Percentiles rank a stretch among this genome's conserved stretches.
phyloP scores from a whole-genome alignment of 2,329 filamentous ascomycete species.

The Diaporthe amygdali region DNA sequence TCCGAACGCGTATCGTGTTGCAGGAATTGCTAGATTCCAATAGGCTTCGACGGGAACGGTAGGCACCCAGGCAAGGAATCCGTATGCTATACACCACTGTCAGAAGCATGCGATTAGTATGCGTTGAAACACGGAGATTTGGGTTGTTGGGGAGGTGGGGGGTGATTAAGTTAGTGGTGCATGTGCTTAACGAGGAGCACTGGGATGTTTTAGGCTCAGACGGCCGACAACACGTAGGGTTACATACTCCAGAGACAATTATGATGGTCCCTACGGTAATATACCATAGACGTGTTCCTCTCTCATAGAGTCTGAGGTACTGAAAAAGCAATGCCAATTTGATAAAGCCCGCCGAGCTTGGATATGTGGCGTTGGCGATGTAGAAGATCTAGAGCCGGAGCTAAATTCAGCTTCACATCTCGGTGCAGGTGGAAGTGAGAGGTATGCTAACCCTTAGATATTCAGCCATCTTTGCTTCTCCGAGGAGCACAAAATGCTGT shows the following conservation, averaged over 20 bases:
- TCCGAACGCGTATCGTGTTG: conserved; percentile 36
- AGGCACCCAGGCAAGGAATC: conserved; percentile 38
- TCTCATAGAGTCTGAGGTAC: conserved; percentile 29
- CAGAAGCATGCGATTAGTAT: neutral
- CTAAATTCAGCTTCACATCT: neutral
- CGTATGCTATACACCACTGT: conserved; percentile 36
- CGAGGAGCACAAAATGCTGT: conserved; percentile 13
- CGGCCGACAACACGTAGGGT: neutral
- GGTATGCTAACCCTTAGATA: conserved; percentile 24
- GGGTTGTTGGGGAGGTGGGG: too few relatives aligned
- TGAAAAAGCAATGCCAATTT: conserved; percentile 31
- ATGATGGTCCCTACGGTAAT: conserved; percentile 30
- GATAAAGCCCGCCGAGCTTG: conserved; percentile 28
- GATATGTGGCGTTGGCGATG: conserved; percentile 28
- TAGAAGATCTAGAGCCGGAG: conserved; percentile 24
- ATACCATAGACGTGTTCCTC: conserved; percentile 20
- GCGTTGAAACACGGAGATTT: too few relatives aligned
- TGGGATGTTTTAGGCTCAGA: neutral
- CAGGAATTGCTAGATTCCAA: conserved; percentile 32
- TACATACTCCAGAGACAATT: conserved; percentile 28
- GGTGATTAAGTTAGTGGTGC: too few relatives aligned
- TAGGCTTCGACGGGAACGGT: conserved; percentile 37
- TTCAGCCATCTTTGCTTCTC: neutral
- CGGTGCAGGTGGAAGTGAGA: neutral
- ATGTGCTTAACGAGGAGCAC: too few relatives aligned